Evolutionary conservation across 1,284 basidiomycete species (phyloP).

Genomic region (Fomitopsis betulina): DNA sequence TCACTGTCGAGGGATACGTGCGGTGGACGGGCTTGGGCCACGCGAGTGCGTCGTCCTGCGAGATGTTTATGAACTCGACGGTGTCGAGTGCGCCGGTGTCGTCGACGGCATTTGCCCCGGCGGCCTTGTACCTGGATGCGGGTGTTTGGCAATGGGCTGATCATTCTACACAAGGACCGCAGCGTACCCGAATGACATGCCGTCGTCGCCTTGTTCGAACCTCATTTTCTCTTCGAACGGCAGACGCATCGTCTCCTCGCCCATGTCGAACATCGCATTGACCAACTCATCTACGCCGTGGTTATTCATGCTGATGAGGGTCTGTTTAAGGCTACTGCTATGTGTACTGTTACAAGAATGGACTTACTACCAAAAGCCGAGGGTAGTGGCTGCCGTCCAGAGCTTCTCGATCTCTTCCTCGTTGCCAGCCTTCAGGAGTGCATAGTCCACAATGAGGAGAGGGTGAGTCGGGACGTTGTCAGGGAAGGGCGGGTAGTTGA

Average conservation of each 20-base stretch:
- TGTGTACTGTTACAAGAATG: too few species aligned
- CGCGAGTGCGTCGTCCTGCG: constrained; percentile 27
- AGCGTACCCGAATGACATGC: constrained; percentile 32
- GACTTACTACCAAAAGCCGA: constrained; percentile 12
- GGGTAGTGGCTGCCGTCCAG: constrained; percentile 8
- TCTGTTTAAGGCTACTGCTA: too few species aligned
- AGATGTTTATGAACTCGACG: constrained; percentile 29
- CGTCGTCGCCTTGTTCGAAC: constrained; percentile 33
- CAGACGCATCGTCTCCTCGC: constrained; percentile 29
- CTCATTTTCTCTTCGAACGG: constrained; percentile 32
- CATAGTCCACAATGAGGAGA: constrained; percentile 6
- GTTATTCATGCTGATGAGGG: constrained; percentile 28
- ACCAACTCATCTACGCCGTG: constrained; percentile 29
- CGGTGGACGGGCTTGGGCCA: constrained; percentile 22
- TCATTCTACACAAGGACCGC: too few species aligned
- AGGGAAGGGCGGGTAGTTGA: constrained; percentile 4
- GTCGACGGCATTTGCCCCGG: constrained; percentile 29
- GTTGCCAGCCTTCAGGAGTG: constrained; percentile 4
- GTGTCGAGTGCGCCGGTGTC: constrained; percentile 29
- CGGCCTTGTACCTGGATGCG: constrained; percentile 27
- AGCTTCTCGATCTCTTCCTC: constrained; percentile 3
- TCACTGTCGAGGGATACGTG: constrained; percentile 25
- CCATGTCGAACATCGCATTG: constrained; percentile 32
- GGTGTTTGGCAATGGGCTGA: too few species aligned
- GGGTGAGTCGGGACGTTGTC: constrained; percentile 9